phyloP scores from a whole-genome alignment of 75 land plant genomes.

The Picea glauca region DNA sequence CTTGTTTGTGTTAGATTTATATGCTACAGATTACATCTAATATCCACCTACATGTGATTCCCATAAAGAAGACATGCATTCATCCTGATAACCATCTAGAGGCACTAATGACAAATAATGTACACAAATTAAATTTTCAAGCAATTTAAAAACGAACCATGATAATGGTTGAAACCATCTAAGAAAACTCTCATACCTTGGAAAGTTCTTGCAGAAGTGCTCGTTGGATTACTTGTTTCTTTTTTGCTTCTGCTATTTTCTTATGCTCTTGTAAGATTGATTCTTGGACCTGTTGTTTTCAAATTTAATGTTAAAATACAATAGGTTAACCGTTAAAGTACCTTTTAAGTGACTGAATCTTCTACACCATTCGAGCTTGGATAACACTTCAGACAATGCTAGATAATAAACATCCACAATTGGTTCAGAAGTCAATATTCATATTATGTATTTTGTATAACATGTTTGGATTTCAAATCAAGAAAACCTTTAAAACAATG shows the following conservation, averaged over 20 bases:
- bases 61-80: background rate
- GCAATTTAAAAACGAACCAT: background rate
- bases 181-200: conserved; percentile 43
- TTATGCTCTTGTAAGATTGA: conserved; percentile 51
- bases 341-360: background rate
- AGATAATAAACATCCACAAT: background rate
- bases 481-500: background rate
- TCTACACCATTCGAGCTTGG: background rate
- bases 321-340: background rate
- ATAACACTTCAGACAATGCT: background rate
- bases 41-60: background rate
- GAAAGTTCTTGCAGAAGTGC: conserved; percentile 75
- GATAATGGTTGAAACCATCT: background rate
- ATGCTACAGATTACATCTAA: background rate
- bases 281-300: conserved; percentile 60
- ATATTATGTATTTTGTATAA: background rate
- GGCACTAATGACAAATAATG: background rate
- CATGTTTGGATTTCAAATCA: background rate
- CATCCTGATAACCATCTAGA: background rate
- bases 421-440: conserved; percentile 2
- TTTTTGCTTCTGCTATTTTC: conserved; percentile 58
- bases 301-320: background rate
- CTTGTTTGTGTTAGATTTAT: background rate
- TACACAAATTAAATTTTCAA: background rate
- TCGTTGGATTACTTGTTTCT: conserved; percentile 70